Conservation (phyloP, 2,329 filamentous ascomycete genomes). For the Metarhizium rileyi region DNA sequence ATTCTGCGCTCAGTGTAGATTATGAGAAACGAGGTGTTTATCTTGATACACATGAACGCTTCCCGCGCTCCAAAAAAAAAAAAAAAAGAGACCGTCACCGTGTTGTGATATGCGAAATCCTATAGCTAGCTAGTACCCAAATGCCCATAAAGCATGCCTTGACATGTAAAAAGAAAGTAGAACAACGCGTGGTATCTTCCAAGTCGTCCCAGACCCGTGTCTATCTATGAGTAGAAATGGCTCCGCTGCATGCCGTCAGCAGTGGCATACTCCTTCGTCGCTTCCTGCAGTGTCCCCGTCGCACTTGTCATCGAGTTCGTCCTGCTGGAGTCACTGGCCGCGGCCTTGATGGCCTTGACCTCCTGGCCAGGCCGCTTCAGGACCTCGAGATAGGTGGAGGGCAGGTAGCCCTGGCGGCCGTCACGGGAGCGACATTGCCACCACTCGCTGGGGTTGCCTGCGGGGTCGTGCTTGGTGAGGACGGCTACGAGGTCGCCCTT, state of each 20-base stretch:
- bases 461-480: constrained; percentile 81
- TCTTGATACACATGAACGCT: constrained; percentile 1
- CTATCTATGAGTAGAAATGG: constrained; percentile 46
- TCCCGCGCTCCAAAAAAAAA: not conserved
- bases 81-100: not conserved
- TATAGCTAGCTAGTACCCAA: not conserved
- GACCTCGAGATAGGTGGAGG: constrained; percentile 81
- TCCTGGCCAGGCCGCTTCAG: constrained; percentile 42
- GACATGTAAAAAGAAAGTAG: not conserved
- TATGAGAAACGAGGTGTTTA: not conserved
- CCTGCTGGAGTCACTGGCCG: constrained; percentile 36
- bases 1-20: too few relatives aligned
- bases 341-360: constrained; percentile 42
- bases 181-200: not conserved
- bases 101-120: not conserved
- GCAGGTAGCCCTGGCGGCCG: constrained; percentile 83
- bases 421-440: constrained; percentile 91
- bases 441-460: constrained; percentile 91
- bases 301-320: constrained; percentile 42
- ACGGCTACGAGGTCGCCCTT: constrained; percentile 96
- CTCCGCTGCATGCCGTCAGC: constrained; percentile 48
- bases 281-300: constrained; percentile 25
- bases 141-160: not conserved
- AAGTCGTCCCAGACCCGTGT: not conserved
- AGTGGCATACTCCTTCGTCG: constrained; percentile 43